A percentile compares a stretch with the other conserved stretches of the same genome.
Conservation (phyloP, 306 rosid genomes). For the Cucumis cinereus region DNA sequence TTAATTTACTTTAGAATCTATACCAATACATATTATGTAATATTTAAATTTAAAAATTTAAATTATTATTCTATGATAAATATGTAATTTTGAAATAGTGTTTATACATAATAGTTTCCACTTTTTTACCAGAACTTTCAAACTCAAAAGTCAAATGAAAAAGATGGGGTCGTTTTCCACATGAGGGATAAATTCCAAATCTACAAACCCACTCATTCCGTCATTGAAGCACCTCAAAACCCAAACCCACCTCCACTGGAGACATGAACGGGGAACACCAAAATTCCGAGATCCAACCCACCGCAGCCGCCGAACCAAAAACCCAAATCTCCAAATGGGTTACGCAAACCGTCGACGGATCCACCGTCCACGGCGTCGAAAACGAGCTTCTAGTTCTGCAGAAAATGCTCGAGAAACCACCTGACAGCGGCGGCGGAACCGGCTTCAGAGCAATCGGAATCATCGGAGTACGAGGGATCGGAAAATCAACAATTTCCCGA, state of each 20-base stretch:
- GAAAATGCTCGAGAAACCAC: background rate
- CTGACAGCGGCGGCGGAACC: background rate
- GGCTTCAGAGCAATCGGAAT: conserved; percentile 17
- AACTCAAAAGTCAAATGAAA: too few species aligned
- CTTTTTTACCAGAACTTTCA: too few species aligned
- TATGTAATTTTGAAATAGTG: too few species aligned
- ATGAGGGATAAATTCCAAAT: background rate
- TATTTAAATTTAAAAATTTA: too few species aligned
- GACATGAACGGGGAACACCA: background rate
- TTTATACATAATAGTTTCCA: too few species aligned
- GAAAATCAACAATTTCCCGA: conserved; percentile 16
- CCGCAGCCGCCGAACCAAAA: background rate
- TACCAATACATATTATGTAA: too few species aligned
- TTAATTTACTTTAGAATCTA: too few species aligned
- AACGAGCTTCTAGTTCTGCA: background rate
- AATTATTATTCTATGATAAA: too few species aligned
- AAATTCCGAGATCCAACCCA: background rate
- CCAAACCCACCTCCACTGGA: background rate
- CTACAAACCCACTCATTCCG: background rate
- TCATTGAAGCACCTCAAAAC: background rate
- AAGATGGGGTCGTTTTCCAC: background rate
- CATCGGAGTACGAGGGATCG: conserved; percentile 12
- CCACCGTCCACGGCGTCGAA: conserved; percentile 12
- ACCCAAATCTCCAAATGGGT: background rate
- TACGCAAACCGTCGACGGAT: background rate